Conservation (phyloP, 768 basidiomycete species). For the Leucocoprinus birnbaumii region DNA sequence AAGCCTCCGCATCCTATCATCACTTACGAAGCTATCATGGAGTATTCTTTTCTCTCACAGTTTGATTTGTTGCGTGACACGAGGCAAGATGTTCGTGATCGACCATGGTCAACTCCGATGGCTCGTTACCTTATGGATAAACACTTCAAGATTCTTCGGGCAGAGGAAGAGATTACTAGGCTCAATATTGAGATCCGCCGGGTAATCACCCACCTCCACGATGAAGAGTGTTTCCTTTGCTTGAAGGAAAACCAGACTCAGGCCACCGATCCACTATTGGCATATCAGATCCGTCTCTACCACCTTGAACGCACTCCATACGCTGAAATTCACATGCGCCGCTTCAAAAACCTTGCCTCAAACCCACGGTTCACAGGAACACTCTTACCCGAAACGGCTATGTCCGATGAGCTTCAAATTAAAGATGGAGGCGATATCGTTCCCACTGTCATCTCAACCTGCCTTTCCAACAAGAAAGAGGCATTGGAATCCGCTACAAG, state of each 20-base stretch:
- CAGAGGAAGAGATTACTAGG: conserved; percentile 5
- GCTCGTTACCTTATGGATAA: conserved; percentile 1
- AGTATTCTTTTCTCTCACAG: conserved; percentile 8
- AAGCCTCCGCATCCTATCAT: neutral
- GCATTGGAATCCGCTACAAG: too few species aligned
- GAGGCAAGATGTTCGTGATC: neutral
- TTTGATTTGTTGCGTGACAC: conserved; percentile 6
- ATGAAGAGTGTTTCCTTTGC: conserved; percentile 3
- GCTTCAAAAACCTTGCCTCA: too few species aligned
- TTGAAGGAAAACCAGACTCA: neutral
- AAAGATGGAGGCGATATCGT: too few species aligned
- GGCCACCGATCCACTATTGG: too few species aligned
- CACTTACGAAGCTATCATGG: neutral
- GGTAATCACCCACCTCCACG: conserved; percentile 1
- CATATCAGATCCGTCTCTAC: too few species aligned
- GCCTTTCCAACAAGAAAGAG: too few species aligned
- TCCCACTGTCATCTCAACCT: too few species aligned
- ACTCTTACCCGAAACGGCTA: too few species aligned
- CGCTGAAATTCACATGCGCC: too few species aligned
- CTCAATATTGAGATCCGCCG: conserved; percentile 9
- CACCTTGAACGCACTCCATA: too few species aligned
- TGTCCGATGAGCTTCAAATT: too few species aligned
- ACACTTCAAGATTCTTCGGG: conserved; percentile 7
- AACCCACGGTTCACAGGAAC: too few species aligned
- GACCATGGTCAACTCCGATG: neutral